Evolutionary conservation across 2,329 filamentous ascomycete genomes (phyloP), one percentile per base, ranked within the genome.

Genomic region (Fusarium pseudonygamai): DNA sequence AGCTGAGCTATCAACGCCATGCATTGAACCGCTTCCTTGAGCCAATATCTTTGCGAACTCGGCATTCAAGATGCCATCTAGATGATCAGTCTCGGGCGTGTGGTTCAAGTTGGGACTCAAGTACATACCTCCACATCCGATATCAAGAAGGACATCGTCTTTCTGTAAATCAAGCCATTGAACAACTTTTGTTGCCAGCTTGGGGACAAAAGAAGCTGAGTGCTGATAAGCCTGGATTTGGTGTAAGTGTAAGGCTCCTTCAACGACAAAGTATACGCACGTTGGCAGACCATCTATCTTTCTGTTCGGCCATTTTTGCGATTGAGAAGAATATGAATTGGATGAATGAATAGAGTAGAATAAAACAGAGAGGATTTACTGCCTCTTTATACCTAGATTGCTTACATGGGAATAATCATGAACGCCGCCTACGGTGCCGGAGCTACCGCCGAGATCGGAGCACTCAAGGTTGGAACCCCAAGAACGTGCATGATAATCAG

Each of bases 161-260:
- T 85, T 83, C 64, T 89, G 84, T 1, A 90, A 84, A 72, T 90
- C 85, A 1, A 92, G 83, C 86, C 89, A 91, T 50, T 84, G 79
- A 16, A 91, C 75, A 10, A 92, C 84, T 67, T 89, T 91, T 22
- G 84, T 85, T 2, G 90, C 87, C 15, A 92, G 82, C 76, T 90
- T 88, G 7, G 90, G 90, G 14, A 92, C 90, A 75, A 92, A 92
- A 0, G 88, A 87, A 13, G 90, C 90, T 5, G 89, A 87, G 65
- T 87, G 83, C 67, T 90, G 87, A 77, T 92, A 92, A 37, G 86
- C 86, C 87, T 90, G 67, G 16, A 18, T 6, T 50, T 24, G 32
- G 39, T 78, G 70, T 77, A 74, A 75, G 66, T 71, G 28, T 40
- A 73, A 42, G 50, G 49, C 32, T 32, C 57, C 37, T 28, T 12